Base-by-base conservation (phyloP, 1,139 yeast species). In the Nakaseomyces uthaithaninus region DNA sequence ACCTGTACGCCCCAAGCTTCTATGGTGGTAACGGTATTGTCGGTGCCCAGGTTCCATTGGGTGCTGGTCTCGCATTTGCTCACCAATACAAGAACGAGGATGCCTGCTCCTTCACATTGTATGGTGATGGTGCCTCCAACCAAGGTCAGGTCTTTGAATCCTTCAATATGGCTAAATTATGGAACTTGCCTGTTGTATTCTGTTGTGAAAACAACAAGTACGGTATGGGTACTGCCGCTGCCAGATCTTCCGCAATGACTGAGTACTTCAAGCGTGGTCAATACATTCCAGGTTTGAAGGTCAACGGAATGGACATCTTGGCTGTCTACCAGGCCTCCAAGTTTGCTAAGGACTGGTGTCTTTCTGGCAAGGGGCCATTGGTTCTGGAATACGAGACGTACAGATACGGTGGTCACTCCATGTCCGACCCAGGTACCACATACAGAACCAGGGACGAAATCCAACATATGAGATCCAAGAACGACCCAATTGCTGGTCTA, bases 391-490 rank as follows among this genome's bases (percentile, higher is more conserved):
- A 83, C 68, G 96, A 89, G 72, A 91, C 98, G 55, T 91, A 91
- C 72, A 82, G 98, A 75, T 91, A 91, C 67, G 97, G 98, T 73
- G 98, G 98, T 65, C 98, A 91, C 77, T 91, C 98, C 56, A 91
- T 91, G 97, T 89, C 96, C 54, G 97, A 91, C 69, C 97, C 97
- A 60, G 97, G 97, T 75, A 91, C 97, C 66, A 89, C 97, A 53
- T 91, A 91, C 80, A 81, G 97, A 77, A 91, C 98, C 63, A 87
- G 98, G 74, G 98, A 91, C 72, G 98, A 91, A 74, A 94, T 91
- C 55, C 97, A 89, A 71, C 93, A 91, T 74, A 89, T 91, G 96
- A 83, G 98, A 75, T 86, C 96, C 37, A 82, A 89, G 73, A 87
- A 83, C 65, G 98, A 91, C 67, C 96, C 97, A 57, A 87, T 91